Percentiles rank a stretch among this genome's conserved stretches.
phyloP scores from a whole-genome alignment of 2,329 filamentous ascomycete species.

The Calonectria montana region DNA sequence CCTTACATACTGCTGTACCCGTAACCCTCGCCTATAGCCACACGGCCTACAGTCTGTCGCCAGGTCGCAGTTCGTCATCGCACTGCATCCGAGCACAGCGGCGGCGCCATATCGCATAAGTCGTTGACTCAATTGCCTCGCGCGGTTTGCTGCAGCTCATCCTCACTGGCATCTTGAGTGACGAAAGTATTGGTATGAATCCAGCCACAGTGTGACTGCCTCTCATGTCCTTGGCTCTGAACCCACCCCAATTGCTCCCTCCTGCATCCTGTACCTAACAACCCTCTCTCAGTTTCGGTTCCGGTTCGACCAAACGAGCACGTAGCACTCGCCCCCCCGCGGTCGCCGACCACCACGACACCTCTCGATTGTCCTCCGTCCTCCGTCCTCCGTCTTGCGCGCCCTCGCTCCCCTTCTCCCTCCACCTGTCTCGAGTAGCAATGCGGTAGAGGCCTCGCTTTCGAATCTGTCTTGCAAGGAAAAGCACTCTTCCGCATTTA shows the following conservation, averaged over 20 bases:
- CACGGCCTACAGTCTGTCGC: background rate
- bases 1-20: slow-evolving; percentile 6
- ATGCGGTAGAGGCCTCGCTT: slow-evolving; percentile 9
- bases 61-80: slow-evolving; percentile 3
- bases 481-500: background rate
- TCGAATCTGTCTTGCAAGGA: background rate
- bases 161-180: slow-evolving; percentile 19
- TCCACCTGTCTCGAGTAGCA: background rate
- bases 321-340: slow-evolving; percentile 12
- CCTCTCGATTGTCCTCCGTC: slow-evolving; percentile 14
- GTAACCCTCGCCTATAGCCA: slow-evolving; percentile 4
- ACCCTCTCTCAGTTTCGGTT: slow-evolving; percentile 1
- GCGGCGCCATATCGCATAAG: slow-evolving; percentile 27
- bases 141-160: slow-evolving; percentile 27
- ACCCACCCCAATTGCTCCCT: slow-evolving; percentile 14
- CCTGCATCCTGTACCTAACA: slow-evolving; percentile 21
- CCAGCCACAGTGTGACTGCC: slow-evolving; percentile 5
- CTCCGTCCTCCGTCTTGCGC: slow-evolving; percentile 7
- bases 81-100: slow-evolving; percentile 12
- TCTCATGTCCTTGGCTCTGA: background rate
- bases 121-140: slow-evolving; percentile 30
- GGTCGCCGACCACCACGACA: slow-evolving; percentile 10
- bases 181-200: slow-evolving; percentile 24
- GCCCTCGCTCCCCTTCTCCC: background rate
- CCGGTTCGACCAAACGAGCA: slow-evolving; percentile 7